phyloP scores from a whole-genome alignment of 441 rosid species.

The Arabidopsis lyrata region DNA sequence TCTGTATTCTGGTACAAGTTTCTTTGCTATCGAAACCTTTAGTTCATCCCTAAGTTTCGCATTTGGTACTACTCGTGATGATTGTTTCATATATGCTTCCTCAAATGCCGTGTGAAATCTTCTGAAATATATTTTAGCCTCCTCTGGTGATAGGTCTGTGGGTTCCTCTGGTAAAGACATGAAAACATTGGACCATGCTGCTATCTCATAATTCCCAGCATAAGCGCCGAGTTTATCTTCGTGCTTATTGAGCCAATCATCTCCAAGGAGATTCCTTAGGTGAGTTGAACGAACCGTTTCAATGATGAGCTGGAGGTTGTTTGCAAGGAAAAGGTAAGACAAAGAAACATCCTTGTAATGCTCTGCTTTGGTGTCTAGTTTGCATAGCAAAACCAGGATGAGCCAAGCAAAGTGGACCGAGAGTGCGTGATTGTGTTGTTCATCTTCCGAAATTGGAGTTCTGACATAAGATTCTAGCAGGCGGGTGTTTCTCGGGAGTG shows the following conservation, averaged over 20 bases:
- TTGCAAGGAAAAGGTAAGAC: conserved; percentile 81
- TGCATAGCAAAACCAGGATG: conserved; percentile 72
- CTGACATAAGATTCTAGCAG: conserved; percentile 45
- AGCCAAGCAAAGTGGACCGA: conserved; percentile 68
- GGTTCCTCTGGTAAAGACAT: conserved; percentile 55
- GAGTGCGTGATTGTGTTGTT: conserved; percentile 46
- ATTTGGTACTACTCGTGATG: conserved; percentile 54
- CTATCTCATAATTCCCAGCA: conserved; percentile 60
- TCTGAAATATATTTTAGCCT: conserved; percentile 54
- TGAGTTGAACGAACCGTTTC: conserved; percentile 58
- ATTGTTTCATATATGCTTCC: conserved; percentile 64
- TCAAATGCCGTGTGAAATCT: conserved; percentile 70
- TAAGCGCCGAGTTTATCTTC: conserved; percentile 63
- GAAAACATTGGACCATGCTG: conserved; percentile 73
- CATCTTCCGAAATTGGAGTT: conserved; percentile 31
- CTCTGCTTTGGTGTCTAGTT: conserved; percentile 79
- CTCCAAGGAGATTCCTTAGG: conserved; percentile 64
- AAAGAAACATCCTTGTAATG: conserved; percentile 69
- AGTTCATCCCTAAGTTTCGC: conserved; percentile 66
- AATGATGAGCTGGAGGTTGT: conserved; percentile 70
- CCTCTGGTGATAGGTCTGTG: conserved; percentile 50
- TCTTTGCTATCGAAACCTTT: conserved; percentile 57
- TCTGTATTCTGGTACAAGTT: conserved; percentile 59
- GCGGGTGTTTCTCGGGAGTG: conserved; percentile 39
- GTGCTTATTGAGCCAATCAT: conserved; percentile 66